Base-by-base conservation (phyloP, 805 yeast species). In the Ogataea nonfermentans region DNA sequence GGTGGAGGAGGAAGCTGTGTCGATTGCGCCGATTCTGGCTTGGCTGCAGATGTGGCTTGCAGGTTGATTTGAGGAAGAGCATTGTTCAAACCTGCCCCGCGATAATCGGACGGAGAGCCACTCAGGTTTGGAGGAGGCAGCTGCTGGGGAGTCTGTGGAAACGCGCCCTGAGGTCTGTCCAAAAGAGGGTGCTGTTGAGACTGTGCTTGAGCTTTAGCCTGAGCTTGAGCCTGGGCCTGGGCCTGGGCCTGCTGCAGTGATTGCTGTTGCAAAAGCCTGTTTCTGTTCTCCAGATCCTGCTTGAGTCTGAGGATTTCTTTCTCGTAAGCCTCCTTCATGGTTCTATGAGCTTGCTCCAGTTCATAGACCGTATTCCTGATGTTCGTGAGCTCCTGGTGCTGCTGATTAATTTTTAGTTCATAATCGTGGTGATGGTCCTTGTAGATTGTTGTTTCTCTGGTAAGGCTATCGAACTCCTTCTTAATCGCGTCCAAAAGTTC, bases 241-340 rank as follows among this genome's bases (percentile, higher is more conserved):
- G 59, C 68, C 40, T 65, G 68, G 6, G 62, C 62, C 16, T 53
- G 64, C 25, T 57, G 69, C 45, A 56, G 59, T 30, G 65, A 63
- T 50, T 61, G 74, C 53, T 56, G 64, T 60, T 63, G 59, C 68
- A 63, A 44, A 53, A 73, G 70, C 61, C 91, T 74, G 59, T 86
- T 95, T 53, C 90, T 73, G 56, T 74, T 78, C 54, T 88, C 96
- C 50, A 91, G 72, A 61, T 89, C 96, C 48, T 81, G 79, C 63
- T 91, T 89, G 63, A 91, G 74, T 52, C 93, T 74, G 59, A 78
- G 70, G 41, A 93, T 84, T 66, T 91, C 98, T 55, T 86, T 95
- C 63, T 91, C 97, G 65, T 91, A 93, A 32, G 90, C 89, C 57
- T 91, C 97, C 67, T 91, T 90, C 76, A 93, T 85, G 60, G 87